Percentiles rank a stretch among this genome's conserved stretches.
Conservation (phyloP, 331 rosid genomes). For the Quercus phellos region DNA sequence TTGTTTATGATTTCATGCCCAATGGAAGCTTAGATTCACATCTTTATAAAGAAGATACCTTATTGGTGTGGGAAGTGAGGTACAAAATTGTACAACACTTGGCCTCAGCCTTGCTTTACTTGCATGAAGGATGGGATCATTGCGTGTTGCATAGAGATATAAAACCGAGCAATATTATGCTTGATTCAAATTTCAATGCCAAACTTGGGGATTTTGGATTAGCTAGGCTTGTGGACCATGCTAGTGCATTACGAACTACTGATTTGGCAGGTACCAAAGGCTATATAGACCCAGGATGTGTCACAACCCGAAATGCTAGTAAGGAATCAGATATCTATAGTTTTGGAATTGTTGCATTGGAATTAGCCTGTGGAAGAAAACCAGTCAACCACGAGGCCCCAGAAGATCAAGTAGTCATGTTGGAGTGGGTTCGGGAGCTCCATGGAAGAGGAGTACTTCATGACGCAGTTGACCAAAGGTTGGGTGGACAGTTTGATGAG, state of each 20-base stretch:
- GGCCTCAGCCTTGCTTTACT: slow-evolving; percentile 44
- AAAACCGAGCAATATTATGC: slow-evolving; percentile 45
- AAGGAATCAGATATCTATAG: slow-evolving; percentile 17
- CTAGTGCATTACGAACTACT: slow-evolving; percentile 24
- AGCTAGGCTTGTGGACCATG: slow-evolving; percentile 41
- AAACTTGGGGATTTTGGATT: slow-evolving; percentile 58
- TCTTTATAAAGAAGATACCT: too few species aligned
- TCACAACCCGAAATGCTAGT: neutral
- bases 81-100: slow-evolving; percentile 24
- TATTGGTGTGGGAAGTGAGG: too few species aligned
- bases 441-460: too few species aligned
- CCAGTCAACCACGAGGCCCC: slow-evolving; percentile 1
- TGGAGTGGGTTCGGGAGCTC: neutral
- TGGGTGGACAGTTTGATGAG: too few species aligned
- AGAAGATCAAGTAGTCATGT: slow-evolving; percentile 8
- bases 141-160: slow-evolving; percentile 51
- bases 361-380: slow-evolving; percentile 21
- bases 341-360: slow-evolving; percentile 16
- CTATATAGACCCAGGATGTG: neutral
- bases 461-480: too few species aligned
- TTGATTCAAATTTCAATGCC: slow-evolving; percentile 35
- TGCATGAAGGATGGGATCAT: slow-evolving; percentile 44
- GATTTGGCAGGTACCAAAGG: slow-evolving; percentile 42
- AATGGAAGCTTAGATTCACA: too few species aligned
- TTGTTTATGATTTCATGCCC: too few species aligned